Evolutionary conservation across 1,284 basidiomycete genomes (phyloP).

Genomic region (Thelephora terrestris): DNA sequence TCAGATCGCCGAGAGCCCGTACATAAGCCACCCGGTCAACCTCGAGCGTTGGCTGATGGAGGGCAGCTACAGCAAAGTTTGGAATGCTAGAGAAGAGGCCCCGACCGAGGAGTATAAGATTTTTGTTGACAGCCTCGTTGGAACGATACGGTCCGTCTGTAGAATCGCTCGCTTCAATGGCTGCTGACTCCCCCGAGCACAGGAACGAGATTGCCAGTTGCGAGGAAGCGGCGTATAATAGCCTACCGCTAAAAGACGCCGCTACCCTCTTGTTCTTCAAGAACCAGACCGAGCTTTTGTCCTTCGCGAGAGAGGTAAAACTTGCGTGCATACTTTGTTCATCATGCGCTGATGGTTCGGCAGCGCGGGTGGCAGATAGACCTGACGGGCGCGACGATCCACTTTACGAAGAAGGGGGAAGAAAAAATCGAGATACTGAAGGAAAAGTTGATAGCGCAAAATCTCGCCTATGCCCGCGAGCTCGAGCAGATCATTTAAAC

Average conservation of each 20-base stretch:
- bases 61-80: conserved; percentile 96
- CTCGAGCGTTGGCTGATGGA: conserved; percentile 98
- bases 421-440: conserved; percentile 77
- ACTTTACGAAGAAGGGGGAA: conserved; percentile 46
- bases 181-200: background rate
- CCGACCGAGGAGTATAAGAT: conserved; percentile 83
- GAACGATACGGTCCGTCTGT: conserved; percentile 69
- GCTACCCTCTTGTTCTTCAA: conserved; percentile 85
- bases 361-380: conserved; percentile 71
- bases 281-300: conserved; percentile 62
- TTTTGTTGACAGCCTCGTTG: conserved; percentile 86
- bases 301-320: conserved; percentile 67
- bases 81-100: conserved; percentile 86
- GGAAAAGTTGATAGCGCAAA: conserved; percentile 67
- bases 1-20: conserved; percentile 65
- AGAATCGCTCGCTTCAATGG: background rate
- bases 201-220: conserved; percentile 93
- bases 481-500: conserved; percentile 80
- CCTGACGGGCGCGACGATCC: conserved; percentile 46
- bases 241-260: conserved; percentile 80
- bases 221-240: conserved; percentile 85
- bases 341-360: background rate
- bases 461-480: conserved; percentile 73
- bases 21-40: conserved; percentile 79
- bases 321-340: background rate